Percentiles rank a stretch among this genome's conserved stretches.
Conservation (phyloP, 441 rosid species). For the Melastoma candidum region DNA sequence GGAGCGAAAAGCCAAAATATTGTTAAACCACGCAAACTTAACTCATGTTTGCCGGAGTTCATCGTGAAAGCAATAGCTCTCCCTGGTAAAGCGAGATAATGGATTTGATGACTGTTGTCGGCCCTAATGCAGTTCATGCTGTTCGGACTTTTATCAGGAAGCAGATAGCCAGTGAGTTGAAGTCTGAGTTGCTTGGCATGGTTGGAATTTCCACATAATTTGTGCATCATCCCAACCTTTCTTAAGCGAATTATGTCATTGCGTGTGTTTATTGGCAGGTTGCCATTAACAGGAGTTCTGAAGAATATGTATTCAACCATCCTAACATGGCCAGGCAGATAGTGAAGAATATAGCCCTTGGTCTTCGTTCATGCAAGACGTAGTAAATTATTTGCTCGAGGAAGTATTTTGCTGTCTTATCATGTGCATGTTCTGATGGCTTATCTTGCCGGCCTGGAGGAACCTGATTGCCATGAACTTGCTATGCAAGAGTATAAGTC, state of each 20-base stretch:
- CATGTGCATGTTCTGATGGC: slow-evolving; percentile 23
- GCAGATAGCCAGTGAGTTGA: slow-evolving; percentile 83
- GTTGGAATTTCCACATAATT: slow-evolving; percentile 32
- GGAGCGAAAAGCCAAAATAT: slow-evolving; percentile 5
- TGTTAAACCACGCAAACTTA: slow-evolving; percentile 3
- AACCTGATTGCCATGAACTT: slow-evolving; percentile 39
- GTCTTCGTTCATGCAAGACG: slow-evolving; percentile 19
- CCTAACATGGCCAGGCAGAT: slow-evolving; percentile 78
- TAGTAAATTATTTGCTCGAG: too few species aligned
- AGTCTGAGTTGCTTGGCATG: slow-evolving; percentile 56
- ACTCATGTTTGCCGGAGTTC: slow-evolving; percentile 52
- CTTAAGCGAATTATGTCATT: slow-evolving; percentile 6
- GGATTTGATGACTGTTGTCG: slow-evolving; percentile 96
- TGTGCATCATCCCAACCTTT: background rate
- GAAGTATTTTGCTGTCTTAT: too few species aligned
- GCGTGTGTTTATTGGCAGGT: slow-evolving; percentile 33
- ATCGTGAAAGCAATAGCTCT: slow-evolving; percentile 81
- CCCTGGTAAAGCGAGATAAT: slow-evolving; percentile 94
- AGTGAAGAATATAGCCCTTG: slow-evolving; percentile 72
- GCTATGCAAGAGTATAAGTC: slow-evolving; percentile 59
- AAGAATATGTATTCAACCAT: slow-evolving; percentile 68
- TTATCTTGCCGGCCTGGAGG: slow-evolving; percentile 80
- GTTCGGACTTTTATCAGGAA: slow-evolving; percentile 78
- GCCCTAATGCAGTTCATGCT: slow-evolving; percentile 94
- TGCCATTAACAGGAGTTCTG: slow-evolving; percentile 62